phyloP scores from a whole-genome alignment of 352 stramenopile genomes.

The Phytophthora chlamydospora region DNA sequence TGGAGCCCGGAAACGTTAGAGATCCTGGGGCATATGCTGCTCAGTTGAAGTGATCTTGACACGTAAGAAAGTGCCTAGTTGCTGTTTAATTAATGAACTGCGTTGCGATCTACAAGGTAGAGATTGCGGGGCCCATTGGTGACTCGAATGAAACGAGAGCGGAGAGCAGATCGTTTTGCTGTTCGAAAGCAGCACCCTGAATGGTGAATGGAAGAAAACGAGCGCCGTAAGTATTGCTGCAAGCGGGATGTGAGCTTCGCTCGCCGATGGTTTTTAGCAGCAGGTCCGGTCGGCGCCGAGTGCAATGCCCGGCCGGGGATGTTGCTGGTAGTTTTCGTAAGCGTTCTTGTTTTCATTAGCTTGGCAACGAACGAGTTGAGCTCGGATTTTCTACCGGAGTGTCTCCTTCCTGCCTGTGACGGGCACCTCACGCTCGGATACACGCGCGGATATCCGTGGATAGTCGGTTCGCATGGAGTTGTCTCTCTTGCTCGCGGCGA shows the following conservation, averaged over 20 bases:
- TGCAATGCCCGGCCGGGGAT: too few relatives aligned
- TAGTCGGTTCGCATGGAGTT: conserved; percentile 10
- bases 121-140: neutral
- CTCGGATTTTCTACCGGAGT: conserved; percentile 32
- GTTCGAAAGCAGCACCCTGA: conserved; percentile 22
- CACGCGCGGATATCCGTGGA: conserved; percentile 4
- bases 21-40: conserved; percentile 40
- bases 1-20: conserved; percentile 44
- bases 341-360: conserved; percentile 25
- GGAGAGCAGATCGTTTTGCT: conserved; percentile 22
- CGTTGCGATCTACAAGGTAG: too few relatives aligned
- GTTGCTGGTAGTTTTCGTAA: conserved; percentile 10
- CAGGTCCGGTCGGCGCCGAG: too few relatives aligned
- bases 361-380: conserved; percentile 11
- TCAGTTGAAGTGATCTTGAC: conserved; percentile 27
- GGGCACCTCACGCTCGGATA: neutral
- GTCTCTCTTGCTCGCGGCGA: conserved; percentile 19
- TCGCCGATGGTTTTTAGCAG: neutral
- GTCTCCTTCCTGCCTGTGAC: conserved; percentile 19
- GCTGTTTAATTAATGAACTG: conserved; percentile 12
- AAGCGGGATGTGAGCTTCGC: neutral
- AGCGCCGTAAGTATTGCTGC: neutral
- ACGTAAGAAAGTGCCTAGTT: neutral
- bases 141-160: conserved; percentile 10
- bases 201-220: neutral